These are phyloP conservation scores for Boechera stricta DNA, from an alignment of 345 rosid species.

Conservation along the genomic window DNA sequence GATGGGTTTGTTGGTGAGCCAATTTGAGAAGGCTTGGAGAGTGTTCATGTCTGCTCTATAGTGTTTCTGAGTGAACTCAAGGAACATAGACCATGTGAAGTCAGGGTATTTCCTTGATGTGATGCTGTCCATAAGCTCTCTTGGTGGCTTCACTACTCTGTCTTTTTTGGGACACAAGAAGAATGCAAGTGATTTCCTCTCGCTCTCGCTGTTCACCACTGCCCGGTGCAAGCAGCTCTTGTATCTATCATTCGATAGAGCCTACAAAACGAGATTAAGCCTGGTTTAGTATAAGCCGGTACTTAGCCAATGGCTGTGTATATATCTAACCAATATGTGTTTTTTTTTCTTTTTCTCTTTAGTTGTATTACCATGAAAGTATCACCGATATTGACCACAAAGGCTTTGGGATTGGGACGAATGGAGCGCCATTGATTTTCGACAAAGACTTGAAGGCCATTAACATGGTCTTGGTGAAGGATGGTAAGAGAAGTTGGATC, in stretches of 20 bases:
- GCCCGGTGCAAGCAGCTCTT: slow-evolving; percentile 97
- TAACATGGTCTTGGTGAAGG: slow-evolving; percentile 95
- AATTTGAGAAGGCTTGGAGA: slow-evolving; percentile 64
- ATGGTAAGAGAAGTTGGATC: slow-evolving; percentile 98
- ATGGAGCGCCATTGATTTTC: slow-evolving; percentile 85
- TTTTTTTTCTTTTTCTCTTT: neutral
- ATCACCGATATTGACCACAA: slow-evolving; percentile 98
- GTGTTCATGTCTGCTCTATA: slow-evolving; percentile 94
- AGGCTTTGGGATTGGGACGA: slow-evolving; percentile 73
- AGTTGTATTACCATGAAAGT: slow-evolving; percentile 85
- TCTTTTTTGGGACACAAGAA: slow-evolving; percentile 86
- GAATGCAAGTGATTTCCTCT: slow-evolving; percentile 96
- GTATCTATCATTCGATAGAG: slow-evolving; percentile 83
- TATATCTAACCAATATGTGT: slow-evolving; percentile 1
- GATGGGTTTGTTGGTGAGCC: slow-evolving; percentile 46
- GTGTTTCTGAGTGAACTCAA: slow-evolving; percentile 84
- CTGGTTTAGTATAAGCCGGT: slow-evolving; percentile 9
- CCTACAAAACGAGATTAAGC: slow-evolving; percentile 49
- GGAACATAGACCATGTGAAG: slow-evolving; percentile 83
- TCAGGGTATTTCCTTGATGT: slow-evolving; percentile 79
- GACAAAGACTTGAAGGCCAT: slow-evolving; percentile 92
- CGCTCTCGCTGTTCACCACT: slow-evolving; percentile 76
- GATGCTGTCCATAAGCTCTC: slow-evolving; percentile 58
- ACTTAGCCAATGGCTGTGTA: neutral
- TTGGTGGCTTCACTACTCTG: slow-evolving; percentile 80